Evolutionary conservation across 306 rosid genomes (phyloP).

Genomic region (Castanospermum australe): DNA sequence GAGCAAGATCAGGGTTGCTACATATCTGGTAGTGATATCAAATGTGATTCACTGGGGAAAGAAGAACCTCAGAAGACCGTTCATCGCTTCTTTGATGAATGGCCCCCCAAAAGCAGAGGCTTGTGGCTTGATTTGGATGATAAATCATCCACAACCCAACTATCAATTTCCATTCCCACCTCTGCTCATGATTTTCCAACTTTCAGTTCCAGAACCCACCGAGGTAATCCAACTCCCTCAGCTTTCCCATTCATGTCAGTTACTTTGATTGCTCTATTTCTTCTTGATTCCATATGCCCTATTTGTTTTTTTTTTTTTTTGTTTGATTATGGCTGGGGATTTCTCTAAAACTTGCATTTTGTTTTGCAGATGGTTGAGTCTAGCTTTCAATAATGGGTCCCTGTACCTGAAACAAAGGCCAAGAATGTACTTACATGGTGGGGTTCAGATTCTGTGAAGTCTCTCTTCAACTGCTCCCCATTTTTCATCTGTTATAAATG

Average conservation of each 20-base stretch:
- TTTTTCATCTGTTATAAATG: background rate
- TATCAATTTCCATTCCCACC: slow-evolving; percentile 84
- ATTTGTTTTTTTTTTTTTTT: background rate
- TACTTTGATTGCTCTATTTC: background rate
- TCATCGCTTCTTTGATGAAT: slow-evolving; percentile 93
- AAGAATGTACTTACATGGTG: slow-evolving; percentile 44
- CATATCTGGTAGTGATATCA: slow-evolving; percentile 29
- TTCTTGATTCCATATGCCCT: background rate
- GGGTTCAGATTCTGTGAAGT: slow-evolving; percentile 37
- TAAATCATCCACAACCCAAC: slow-evolving; percentile 81
- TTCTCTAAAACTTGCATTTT: background rate
- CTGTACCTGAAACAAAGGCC: slow-evolving; percentile 43
- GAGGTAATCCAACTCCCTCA: slow-evolving; percentile 29
- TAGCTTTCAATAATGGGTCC: slow-evolving; percentile 37
- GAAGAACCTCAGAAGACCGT: slow-evolving; percentile 79
- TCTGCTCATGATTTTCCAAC: slow-evolving; percentile 66
- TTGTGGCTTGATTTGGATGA: slow-evolving; percentile 87
- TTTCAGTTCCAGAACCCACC: slow-evolving; percentile 54
- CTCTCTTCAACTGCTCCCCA: slow-evolving; percentile 10
- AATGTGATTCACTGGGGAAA: slow-evolving; percentile 42
- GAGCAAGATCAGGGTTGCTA: slow-evolving; percentile 44
- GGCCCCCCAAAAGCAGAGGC: slow-evolving; percentile 71
- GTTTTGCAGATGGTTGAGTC: slow-evolving; percentile 66
- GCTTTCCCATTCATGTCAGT: background rate
- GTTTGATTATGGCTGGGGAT: background rate